phyloP scores from a whole-genome alignment of 306 rosid genomes.

The Lathyrus aphaca region DNA sequence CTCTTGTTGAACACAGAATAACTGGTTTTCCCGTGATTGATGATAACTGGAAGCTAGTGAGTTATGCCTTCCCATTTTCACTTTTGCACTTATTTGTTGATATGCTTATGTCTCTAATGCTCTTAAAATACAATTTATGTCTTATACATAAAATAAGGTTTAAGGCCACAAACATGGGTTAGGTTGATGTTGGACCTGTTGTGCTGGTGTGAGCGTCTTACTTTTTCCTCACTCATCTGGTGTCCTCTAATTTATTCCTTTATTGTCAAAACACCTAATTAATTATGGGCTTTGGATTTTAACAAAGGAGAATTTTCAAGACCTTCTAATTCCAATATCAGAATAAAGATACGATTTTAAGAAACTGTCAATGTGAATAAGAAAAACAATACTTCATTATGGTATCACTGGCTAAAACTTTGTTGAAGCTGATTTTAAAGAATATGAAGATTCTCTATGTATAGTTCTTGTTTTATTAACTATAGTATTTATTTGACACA shows the following conservation, averaged over 20 bases:
- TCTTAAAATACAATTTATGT: background rate
- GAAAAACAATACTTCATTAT: background rate
- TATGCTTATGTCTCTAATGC: background rate
- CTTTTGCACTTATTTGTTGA: slow-evolving; percentile 11
- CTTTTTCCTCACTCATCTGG: slow-evolving; percentile 8
- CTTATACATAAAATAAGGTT: background rate
- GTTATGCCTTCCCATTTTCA: slow-evolving; percentile 35
- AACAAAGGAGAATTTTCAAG: background rate
- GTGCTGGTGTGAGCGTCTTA: slow-evolving; percentile 10
- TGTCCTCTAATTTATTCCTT: slow-evolving; percentile 6
- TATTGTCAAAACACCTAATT: slow-evolving; percentile 4
- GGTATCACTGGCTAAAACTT: slow-evolving; percentile 22
- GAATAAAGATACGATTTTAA: slow-evolving; percentile 14
- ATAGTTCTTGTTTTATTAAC: background rate
- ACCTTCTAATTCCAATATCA: slow-evolving; percentile 14
- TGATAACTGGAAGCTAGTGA: slow-evolving; percentile 88
- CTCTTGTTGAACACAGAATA: slow-evolving; percentile 86
- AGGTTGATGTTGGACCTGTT: background rate
- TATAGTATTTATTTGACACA: slow-evolving; percentile 20
- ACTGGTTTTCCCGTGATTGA: slow-evolving; percentile 97
- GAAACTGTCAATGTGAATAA: background rate
- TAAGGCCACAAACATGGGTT: slow-evolving; percentile 16
- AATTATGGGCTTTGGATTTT: slow-evolving; percentile 6
- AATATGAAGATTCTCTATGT: slow-evolving; percentile 21
- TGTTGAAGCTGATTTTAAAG: slow-evolving; percentile 15